phyloP scores from a whole-genome alignment of 1,139 yeast genomes.

The Suhomyces taliae region DNA sequence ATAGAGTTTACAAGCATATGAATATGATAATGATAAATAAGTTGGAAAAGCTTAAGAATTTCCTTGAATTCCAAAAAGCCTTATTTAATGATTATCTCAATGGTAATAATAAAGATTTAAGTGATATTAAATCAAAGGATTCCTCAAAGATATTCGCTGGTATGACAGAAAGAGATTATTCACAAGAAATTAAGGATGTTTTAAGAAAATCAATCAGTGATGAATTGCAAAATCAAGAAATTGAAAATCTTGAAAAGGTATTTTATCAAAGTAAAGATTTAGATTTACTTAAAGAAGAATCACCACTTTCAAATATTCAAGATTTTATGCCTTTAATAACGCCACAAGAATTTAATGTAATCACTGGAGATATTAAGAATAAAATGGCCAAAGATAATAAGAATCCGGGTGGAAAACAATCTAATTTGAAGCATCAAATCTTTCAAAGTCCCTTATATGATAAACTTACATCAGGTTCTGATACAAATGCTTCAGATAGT shows the following conservation, averaged over 20 bases:
- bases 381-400: conserved; percentile 25
- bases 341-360: conserved; percentile 38
- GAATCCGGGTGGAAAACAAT: conserved; percentile 15
- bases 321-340: conserved; percentile 48
- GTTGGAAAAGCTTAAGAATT: conserved; percentile 40
- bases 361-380: conserved; percentile 36
- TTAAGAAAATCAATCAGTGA: conserved; percentile 17
- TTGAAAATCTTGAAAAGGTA: conserved; percentile 4
- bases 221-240: conserved; percentile 6
- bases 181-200: conserved; percentile 28
- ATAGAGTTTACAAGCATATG: conserved; percentile 36
- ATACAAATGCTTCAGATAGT: conserved; percentile 33
- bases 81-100: conserved; percentile 27
- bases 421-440: conserved; percentile 37
- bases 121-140: conserved; percentile 39
- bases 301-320: conserved; percentile 16
- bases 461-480: conserved; percentile 43
- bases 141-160: conserved; percentile 37
- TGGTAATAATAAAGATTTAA: conserved; percentile 23
- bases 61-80: conserved; percentile 39
- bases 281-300: conserved; percentile 1
- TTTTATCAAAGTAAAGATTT: conserved; percentile 3
- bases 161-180: conserved; percentile 30
- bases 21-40: conserved; percentile 34
- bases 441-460: conserved; percentile 45